Evolutionary conservation across 257 asterid species (phyloP).

Genomic region (Nicotiana knightiana): DNA sequence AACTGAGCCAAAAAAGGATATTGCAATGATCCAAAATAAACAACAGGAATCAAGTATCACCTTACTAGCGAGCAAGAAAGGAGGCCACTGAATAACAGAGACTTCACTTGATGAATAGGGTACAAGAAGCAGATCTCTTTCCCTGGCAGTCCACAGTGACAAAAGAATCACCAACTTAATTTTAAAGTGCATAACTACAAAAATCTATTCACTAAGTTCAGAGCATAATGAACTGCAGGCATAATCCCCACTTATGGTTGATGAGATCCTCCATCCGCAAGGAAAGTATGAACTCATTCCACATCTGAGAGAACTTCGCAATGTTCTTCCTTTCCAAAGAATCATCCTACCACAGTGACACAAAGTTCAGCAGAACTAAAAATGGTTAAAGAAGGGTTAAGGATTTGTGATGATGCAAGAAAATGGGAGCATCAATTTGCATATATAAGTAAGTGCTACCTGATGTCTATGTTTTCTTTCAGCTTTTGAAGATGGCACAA

Average conservation of each 20-base stretch:
- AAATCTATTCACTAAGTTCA: background rate
- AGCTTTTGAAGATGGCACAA: slow-evolving; percentile 68
- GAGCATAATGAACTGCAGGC: background rate
- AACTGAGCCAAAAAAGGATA: slow-evolving; percentile 20
- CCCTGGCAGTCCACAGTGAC: slow-evolving; percentile 45
- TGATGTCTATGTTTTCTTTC: slow-evolving; percentile 25
- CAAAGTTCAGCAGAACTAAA: background rate
- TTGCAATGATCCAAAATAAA: slow-evolving; percentile 1
- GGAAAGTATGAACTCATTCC: slow-evolving; percentile 96
- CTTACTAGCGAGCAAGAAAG: slow-evolving; percentile 98
- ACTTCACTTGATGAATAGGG: slow-evolving; percentile 86
- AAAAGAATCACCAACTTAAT: slow-evolving; percentile 2
- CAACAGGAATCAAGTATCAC: slow-evolving; percentile 33
- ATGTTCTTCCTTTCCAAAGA: slow-evolving; percentile 61
- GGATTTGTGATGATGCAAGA: slow-evolving; percentile 13
- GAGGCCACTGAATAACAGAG: slow-evolving; percentile 98
- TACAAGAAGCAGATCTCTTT: slow-evolving; percentile 86
- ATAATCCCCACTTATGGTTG: slow-evolving; percentile 57
- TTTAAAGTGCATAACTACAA: slow-evolving; percentile 5
- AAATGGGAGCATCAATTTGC: slow-evolving; percentile 26
- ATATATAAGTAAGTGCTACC: slow-evolving; percentile 26
- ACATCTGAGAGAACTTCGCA: slow-evolving; percentile 96
- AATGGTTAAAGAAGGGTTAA: background rate
- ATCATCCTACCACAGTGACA: slow-evolving; percentile 51
- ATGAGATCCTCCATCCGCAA: slow-evolving; percentile 92